A percentile compares a stretch with the other conserved stretches of the same genome.
Evolutionary conservation across 148 eudicot genomes (phyloP).

Genomic region (Euryodendron excelsum): DNA sequence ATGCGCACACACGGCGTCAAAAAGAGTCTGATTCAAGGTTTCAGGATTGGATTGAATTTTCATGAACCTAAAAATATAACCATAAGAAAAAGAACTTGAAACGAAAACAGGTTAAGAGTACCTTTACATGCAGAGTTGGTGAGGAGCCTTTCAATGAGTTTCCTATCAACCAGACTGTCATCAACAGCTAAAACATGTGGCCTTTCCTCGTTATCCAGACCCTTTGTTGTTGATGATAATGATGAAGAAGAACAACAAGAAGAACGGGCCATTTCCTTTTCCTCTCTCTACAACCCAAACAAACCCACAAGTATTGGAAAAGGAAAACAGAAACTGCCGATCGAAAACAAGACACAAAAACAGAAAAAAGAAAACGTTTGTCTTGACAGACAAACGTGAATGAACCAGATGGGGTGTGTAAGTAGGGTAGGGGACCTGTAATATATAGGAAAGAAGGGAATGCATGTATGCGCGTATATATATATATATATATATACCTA

Average conservation of each 20-base stretch:
- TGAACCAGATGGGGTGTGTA: background rate
- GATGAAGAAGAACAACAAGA: background rate
- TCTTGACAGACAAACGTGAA: too few relatives aligned
- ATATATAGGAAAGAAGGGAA: background rate
- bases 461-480: background rate
- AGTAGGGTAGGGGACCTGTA: background rate
- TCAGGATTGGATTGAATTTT: too few relatives aligned
- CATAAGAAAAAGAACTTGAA: background rate
- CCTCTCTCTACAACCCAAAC: background rate
- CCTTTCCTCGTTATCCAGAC: slow-evolving; percentile 3
- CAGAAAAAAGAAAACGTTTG: too few relatives aligned
- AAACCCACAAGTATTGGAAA: background rate
- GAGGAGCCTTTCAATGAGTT: slow-evolving; percentile 34
- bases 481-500: background rate
- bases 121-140: slow-evolving; percentile 34
- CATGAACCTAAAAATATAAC: background rate
- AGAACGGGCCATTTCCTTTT: slow-evolving; percentile 7
- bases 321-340: background rate
- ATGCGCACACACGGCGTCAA: too few relatives aligned
- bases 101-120: background rate
- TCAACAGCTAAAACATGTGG: slow-evolving; percentile 36
- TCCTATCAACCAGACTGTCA: slow-evolving; percentile 28
- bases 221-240: background rate
- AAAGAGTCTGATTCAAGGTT: too few relatives aligned
- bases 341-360: background rate